These are phyloP conservation scores for Albophoma yamanashiensis DNA, from an alignment of 2,329 filamentous ascomycete genomes.

Conservation along the genomic window DNA sequence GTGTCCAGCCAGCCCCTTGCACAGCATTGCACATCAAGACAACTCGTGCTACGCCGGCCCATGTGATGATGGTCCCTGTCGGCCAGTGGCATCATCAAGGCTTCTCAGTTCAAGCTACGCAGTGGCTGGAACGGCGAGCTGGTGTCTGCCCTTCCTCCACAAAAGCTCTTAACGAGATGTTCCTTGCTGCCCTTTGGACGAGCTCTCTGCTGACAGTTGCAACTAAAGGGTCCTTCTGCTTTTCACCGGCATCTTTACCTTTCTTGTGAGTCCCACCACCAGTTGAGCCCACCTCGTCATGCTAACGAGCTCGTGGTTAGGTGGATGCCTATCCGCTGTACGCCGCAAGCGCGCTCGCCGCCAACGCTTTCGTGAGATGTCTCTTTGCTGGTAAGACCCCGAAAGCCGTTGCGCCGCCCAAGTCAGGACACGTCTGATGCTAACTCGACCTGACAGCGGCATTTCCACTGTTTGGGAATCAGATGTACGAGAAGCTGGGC, in stretches of 20 bases:
- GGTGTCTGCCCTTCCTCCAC: not conserved
- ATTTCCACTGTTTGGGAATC: slow-evolving; percentile 65
- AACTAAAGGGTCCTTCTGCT: slow-evolving; percentile 56
- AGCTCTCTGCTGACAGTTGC: slow-evolving; percentile 13
- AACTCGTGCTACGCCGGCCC: not conserved
- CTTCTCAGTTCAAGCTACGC: not conserved
- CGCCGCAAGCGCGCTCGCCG: slow-evolving; percentile 68
- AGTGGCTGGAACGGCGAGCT: not conserved
- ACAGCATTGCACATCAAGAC: slow-evolving; percentile 3
- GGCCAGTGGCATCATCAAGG: not conserved
- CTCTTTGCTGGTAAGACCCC: slow-evolving; percentile 52
- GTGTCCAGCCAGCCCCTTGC: not conserved
- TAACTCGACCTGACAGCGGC: slow-evolving; percentile 37
- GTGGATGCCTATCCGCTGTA: slow-evolving; percentile 70
- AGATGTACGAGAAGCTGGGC: slow-evolving; percentile 60
- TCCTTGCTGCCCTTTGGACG: not conserved
- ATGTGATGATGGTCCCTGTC: not conserved
- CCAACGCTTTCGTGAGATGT: slow-evolving; percentile 71
- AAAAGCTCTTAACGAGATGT: not conserved
- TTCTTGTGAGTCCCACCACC: slow-evolving; percentile 50
- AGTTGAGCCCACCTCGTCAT: not conserved
- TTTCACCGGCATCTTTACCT: slow-evolving; percentile 81
- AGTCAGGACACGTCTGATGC: not conserved
- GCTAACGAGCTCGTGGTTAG: slow-evolving; percentile 14
- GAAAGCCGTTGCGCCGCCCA: not conserved